phyloP scores from a whole-genome alignment of 805 yeast genomes.

The Dipodascus albidus region DNA sequence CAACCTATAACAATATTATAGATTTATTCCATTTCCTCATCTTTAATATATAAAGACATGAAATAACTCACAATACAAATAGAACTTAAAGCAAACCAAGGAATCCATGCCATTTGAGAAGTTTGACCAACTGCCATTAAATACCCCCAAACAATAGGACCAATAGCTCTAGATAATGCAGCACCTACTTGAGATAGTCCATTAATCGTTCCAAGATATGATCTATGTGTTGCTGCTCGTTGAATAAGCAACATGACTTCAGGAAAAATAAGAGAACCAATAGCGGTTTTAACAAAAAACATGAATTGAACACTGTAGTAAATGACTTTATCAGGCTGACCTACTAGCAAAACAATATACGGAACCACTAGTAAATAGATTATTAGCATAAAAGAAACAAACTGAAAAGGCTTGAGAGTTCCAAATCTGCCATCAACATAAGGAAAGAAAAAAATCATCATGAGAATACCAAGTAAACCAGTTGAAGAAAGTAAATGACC shows the following conservation, averaged over 20 bases:
- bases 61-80: neutral
- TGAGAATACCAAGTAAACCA: conserved; percentile 42
- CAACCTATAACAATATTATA: no score
- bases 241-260: conserved; percentile 42
- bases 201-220: conserved; percentile 45
- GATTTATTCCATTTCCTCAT: neutral
- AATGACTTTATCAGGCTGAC: conserved; percentile 6
- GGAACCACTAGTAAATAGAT: conserved; percentile 26
- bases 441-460: conserved; percentile 42
- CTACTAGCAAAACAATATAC: conserved; percentile 33
- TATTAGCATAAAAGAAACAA: conserved; percentile 35
- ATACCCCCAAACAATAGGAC: conserved; percentile 47
- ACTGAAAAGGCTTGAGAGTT: conserved; percentile 35
- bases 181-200: conserved; percentile 43
- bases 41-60: neutral
- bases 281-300: conserved; percentile 28
- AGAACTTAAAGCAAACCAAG: neutral
- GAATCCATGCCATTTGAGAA: conserved; percentile 15
- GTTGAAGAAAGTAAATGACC: conserved; percentile 41
- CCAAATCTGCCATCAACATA: conserved; percentile 36
- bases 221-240: conserved; percentile 39
- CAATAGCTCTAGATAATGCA: conserved; percentile 45
- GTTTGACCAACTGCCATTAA: conserved; percentile 29
- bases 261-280: conserved; percentile 40
- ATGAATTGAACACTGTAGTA: conserved; percentile 5